Conservation (phyloP, 2,329 filamentous ascomycete species). For the Calonectria fujianensis region DNA sequence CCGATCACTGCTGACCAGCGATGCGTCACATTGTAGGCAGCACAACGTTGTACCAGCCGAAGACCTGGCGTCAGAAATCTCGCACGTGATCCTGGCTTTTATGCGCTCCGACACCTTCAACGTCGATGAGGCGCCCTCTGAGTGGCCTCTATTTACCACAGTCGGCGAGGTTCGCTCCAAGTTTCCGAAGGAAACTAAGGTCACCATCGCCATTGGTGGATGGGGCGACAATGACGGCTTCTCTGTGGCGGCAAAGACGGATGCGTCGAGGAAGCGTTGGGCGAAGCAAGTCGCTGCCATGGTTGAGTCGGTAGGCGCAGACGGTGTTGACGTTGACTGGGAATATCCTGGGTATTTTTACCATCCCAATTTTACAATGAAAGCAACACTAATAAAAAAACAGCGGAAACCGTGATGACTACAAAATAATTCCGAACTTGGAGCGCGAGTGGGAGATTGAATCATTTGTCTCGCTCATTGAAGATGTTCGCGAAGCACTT, state of each 20-base stretch:
- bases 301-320: constrained; percentile 77
- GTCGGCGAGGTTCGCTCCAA: constrained; percentile 67
- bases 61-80: constrained; percentile 65
- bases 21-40: constrained; percentile 61
- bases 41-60: constrained; percentile 65
- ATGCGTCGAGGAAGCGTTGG: constrained; percentile 73
- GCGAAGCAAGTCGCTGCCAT: constrained; percentile 79
- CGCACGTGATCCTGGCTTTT: constrained; percentile 76
- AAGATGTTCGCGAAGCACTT: constrained; percentile 74
- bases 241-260: constrained; percentile 71
- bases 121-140: constrained; percentile 56
- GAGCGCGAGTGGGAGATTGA: constrained; percentile 77
- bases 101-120: constrained; percentile 74
- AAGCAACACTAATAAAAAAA: background rate
- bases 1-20: constrained; percentile 4
- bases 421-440: constrained; percentile 78
- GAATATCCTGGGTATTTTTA: constrained; percentile 72
- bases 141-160: constrained; percentile 73
- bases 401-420: constrained; percentile 81
- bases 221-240: constrained; percentile 84
- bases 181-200: constrained; percentile 73
- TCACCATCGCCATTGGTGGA: constrained; percentile 83
- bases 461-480: constrained; percentile 77
- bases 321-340: constrained; percentile 81
- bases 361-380: background rate